Conservation (phyloP, 768 basidiomycete genomes). For the Suillus clintonianus region DNA sequence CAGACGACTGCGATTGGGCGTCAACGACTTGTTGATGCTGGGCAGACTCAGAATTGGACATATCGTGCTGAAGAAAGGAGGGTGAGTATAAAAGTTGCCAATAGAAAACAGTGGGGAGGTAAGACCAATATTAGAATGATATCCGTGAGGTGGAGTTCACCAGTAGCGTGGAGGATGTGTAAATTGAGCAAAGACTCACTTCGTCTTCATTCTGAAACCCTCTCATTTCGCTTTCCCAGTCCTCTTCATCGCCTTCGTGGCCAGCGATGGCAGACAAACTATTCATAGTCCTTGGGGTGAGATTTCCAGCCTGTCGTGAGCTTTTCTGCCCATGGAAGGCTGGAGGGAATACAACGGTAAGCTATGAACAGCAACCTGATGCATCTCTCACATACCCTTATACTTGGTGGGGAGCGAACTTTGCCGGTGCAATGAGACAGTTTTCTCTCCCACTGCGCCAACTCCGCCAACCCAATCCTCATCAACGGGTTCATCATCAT, state of each 20-base stretch:
- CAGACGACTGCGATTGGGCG: slow-evolving; percentile 42
- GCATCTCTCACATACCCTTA: slow-evolving; percentile 52
- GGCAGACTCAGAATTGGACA: slow-evolving; percentile 20
- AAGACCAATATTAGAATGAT: slow-evolving; percentile 7
- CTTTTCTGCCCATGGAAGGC: slow-evolving; percentile 51
- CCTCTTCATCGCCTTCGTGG: slow-evolving; percentile 86
- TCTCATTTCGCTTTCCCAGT: slow-evolving; percentile 74
- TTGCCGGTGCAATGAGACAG: slow-evolving; percentile 70
- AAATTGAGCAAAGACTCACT: slow-evolving; percentile 39
- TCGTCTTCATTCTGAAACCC: slow-evolving; percentile 66
- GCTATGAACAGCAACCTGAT: slow-evolving; percentile 1
- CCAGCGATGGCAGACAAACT: slow-evolving; percentile 85
- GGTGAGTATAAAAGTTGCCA: slow-evolving; percentile 17
- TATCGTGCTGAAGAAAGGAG: slow-evolving; percentile 21
- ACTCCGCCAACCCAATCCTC: slow-evolving; percentile 82
- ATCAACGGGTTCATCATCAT: slow-evolving; percentile 77
- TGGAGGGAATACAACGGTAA: slow-evolving; percentile 25
- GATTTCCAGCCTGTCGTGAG: slow-evolving; percentile 55
- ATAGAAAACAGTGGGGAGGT: slow-evolving; percentile 13
- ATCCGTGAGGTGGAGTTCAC: slow-evolving; percentile 6
- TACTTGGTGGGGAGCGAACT: slow-evolving; percentile 80
- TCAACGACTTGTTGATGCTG: slow-evolving; percentile 56
- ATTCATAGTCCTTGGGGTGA: slow-evolving; percentile 75
- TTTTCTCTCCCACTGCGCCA: slow-evolving; percentile 83
- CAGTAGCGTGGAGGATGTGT: slow-evolving; percentile 2